Conservation (phyloP, 2,329 filamentous ascomycete species). For the Tolypocladium paradoxum region DNA sequence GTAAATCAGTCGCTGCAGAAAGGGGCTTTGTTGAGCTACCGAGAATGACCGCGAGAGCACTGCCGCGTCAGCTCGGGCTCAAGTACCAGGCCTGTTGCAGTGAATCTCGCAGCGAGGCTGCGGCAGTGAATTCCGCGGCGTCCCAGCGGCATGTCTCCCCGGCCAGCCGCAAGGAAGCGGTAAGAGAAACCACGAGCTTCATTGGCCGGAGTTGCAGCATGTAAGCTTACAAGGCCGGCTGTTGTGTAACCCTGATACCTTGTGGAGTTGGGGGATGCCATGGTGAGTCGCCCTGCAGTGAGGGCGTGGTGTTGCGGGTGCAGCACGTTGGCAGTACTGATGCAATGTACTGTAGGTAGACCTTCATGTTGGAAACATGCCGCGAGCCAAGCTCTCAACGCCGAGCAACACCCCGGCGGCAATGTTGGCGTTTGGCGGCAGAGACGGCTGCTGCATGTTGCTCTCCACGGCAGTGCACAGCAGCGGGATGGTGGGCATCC, state of each 20-base stretch:
- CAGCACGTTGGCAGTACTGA: background rate
- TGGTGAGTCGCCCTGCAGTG: no score
- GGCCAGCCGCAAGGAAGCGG: no score
- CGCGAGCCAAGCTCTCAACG: constrained; percentile 8
- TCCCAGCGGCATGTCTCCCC: no score
- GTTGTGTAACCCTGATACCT: no score
- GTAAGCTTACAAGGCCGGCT: no score
- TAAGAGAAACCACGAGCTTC: no score
- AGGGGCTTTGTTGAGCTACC: no score
- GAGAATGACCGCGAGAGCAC: background rate
- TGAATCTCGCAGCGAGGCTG: background rate
- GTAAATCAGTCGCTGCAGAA: no score
- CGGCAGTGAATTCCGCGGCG: no score
- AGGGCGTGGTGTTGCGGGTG: background rate
- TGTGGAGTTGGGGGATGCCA: no score
- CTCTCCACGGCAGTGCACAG: constrained; percentile 17
- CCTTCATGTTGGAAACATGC: constrained; percentile 3
- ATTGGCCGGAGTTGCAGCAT: no score
- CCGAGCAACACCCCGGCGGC: constrained; percentile 10
- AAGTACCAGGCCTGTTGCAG: background rate
- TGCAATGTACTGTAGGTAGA: background rate
- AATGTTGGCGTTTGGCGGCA: constrained; percentile 3
- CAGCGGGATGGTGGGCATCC: constrained; percentile 19
- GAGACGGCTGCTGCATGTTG: constrained; percentile 5
- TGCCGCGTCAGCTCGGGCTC: background rate